Evolutionary conservation across 768 basidiomycete species (phyloP).

Genomic region (Dentipellis sp.): DNA sequence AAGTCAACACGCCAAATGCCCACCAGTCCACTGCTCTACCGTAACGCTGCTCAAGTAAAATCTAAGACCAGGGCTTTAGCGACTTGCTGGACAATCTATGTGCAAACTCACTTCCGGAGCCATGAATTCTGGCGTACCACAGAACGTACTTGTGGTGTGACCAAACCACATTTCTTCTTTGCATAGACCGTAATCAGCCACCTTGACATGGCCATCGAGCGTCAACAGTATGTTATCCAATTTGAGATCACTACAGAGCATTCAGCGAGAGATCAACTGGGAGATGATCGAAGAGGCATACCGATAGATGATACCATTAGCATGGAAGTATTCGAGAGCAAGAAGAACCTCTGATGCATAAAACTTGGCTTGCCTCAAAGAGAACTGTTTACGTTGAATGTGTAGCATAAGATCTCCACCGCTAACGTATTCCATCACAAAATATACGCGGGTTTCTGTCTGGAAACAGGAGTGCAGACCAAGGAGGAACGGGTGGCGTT

Average conservation of each 20-base stretch:
- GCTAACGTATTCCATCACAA: constrained; percentile 99
- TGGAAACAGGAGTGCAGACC: constrained; percentile 99
- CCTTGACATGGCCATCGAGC: constrained; percentile 95
- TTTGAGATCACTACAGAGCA: constrained; percentile 72
- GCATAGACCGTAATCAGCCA: constrained; percentile 97
- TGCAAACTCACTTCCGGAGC: constrained; percentile 79
- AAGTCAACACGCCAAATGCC: constrained; percentile 98
- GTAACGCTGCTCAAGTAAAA: constrained; percentile 97
- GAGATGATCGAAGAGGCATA: constrained; percentile 26
- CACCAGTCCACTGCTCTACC: constrained; percentile 99
- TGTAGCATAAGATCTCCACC: constrained; percentile 99
- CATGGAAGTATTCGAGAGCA: constrained; percentile 96
- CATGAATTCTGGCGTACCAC: constrained; percentile 99
- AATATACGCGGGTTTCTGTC: constrained; percentile 98
- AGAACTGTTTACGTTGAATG: constrained; percentile 98
- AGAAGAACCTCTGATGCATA: constrained; percentile 96
- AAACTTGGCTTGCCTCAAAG: constrained; percentile 96
- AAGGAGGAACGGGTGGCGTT: constrained; percentile 95
- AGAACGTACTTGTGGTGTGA: constrained; percentile 95
- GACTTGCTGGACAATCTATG: neutral
- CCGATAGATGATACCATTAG: constrained; percentile 99
- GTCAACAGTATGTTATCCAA: constrained; percentile 97
- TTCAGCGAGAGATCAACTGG: neutral
- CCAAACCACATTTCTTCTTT: constrained; percentile 99
- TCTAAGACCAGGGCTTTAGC: constrained; percentile 39